Evolutionary conservation across 2,329 filamentous ascomycete species (phyloP), one percentile per base, ranked within the genome.

Genomic region (Bipolaris cookei): DNA sequence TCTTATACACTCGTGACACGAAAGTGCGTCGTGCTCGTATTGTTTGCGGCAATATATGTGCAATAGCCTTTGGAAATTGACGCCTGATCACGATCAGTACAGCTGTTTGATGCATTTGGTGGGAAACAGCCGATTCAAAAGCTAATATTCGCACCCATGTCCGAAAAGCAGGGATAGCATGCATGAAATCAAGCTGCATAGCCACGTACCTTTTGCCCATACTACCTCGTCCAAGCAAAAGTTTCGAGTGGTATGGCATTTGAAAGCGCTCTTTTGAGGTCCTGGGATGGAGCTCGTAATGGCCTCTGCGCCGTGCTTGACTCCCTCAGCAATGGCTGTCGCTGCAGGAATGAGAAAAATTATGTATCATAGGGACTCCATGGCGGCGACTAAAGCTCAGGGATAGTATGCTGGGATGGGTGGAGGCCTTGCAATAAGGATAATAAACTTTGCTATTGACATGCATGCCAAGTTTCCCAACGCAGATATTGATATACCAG

Each of bases 31-130:
- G n/a, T 25, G n/a, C 16, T 49, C 35, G 21, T 45, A 63, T 46
- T 65, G 58, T 11, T 59, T 50, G 38, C 59, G 43, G 41, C 64
- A 68, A 43, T 66, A 67, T 13, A 58, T 61, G 13, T 65, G 61
- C 1, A 68, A 63, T 4, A 63, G 50, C 1, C 37, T 60, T 23
- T 68, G 64, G n/a, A 55, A 54, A 13, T 51, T 39, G 25, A 66
- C 57, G n/a, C 46, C 57, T 64, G 7, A 5, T 4, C 4, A 14
- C 6, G 10, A 30, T 62, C 1, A 59, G 56, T 20, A 21, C 48
- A 8, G 14, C 25, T 7, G 6, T 8, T 35, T 16, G 5, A 14
- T 2, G 3, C 34, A 8, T n/a, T 35, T 16, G 6, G n/a, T 16
- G 14, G 5, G 34, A 8, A 35, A 10, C 13, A 16, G 28, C 28